A percentile compares a stretch with the other conserved stretches of the same genome.
phyloP scores from a whole-genome alignment of 164 flowering plant species.

The Macadamia tetraphylla region DNA sequence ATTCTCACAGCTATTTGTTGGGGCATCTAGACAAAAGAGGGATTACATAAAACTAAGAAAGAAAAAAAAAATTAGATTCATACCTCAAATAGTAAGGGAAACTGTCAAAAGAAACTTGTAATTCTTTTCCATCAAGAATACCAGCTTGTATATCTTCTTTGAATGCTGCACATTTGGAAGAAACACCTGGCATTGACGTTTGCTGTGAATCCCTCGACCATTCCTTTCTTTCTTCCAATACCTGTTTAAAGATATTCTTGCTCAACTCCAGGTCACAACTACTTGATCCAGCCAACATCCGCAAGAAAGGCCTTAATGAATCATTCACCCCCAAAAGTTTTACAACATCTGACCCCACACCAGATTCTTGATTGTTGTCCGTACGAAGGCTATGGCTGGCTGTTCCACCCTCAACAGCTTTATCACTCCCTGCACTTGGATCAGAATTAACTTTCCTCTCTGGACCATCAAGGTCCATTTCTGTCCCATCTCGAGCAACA shows the following conservation, averaged over 20 bases:
- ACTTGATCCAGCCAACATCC: conserved; percentile 37
- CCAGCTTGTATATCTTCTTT: conserved; percentile 59
- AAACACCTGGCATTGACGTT: conserved; percentile 49
- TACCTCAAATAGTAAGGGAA: conserved; percentile 87
- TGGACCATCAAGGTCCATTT: conserved; percentile 49
- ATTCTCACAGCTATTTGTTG: too few species aligned
- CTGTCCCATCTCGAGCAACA: conserved; percentile 39
- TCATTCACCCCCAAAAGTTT: conserved; percentile 40
- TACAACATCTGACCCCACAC: conserved; percentile 49
- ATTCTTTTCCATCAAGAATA: conserved; percentile 58
- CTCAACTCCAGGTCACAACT: conserved; percentile 37
- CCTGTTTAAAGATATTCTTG: conserved; percentile 43
- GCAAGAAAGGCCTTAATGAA: conserved; percentile 36
- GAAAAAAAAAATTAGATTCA: neutral
- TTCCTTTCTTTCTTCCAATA: conserved; percentile 51
- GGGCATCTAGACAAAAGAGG: too few species aligned
- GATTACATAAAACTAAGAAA: neutral
- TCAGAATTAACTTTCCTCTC: conserved; percentile 42
- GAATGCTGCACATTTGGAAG: conserved; percentile 48
- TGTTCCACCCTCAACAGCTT: conserved; percentile 42
- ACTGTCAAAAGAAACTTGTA: conserved; percentile 60
- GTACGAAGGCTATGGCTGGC: conserved; percentile 33
- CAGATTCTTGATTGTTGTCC: conserved; percentile 45
- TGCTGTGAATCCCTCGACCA: conserved; percentile 49
- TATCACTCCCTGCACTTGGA: conserved; percentile 35